Conservation (phyloP, 148 eudicot species). For the Agrostemma githago region DNA sequence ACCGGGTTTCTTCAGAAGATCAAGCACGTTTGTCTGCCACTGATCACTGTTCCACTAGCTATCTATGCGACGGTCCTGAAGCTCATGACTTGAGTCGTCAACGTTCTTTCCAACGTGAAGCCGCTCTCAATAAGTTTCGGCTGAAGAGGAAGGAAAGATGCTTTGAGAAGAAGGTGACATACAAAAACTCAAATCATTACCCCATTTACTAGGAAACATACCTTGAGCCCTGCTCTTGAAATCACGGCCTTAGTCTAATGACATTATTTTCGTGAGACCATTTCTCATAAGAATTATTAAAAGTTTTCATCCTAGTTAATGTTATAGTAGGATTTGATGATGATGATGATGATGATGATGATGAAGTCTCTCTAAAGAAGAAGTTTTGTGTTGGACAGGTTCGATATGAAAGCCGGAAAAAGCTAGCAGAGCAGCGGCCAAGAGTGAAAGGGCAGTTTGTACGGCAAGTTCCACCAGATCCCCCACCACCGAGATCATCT, state of each 20-base stretch:
- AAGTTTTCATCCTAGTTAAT: not conserved
- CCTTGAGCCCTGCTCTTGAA: too few species aligned
- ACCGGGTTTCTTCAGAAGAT: conserved; percentile 33
- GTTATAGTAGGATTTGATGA: not conserved
- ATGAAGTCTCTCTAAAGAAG: conserved; percentile 9
- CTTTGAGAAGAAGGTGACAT: conserved; percentile 83
- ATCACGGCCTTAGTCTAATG: too few species aligned
- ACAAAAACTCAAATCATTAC: not conserved
- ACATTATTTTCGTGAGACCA: too few species aligned
- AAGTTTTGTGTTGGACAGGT: conserved; percentile 42
- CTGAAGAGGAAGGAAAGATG: conserved; percentile 92
- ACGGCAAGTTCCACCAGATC: conserved; percentile 58
- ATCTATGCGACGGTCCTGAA: conserved; percentile 41
- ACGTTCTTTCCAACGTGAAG: conserved; percentile 59
- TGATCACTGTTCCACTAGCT: conserved; percentile 61
- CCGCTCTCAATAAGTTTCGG: conserved; percentile 77
- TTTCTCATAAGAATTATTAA: too few species aligned
- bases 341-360: too few species aligned
- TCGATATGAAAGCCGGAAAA: conserved; percentile 85
- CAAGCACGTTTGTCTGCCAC: conserved; percentile 36
- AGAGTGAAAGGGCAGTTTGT: conserved; percentile 97
- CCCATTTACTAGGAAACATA: too few species aligned
- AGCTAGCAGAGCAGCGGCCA: conserved; percentile 94
- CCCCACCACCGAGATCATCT: conserved; percentile 34
- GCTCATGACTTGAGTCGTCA: conserved; percentile 34